These are phyloP conservation scores for Microstegium vimineum DNA, from an alignment of 176 grass and related monocot species.

Conservation along the genomic window DNA sequence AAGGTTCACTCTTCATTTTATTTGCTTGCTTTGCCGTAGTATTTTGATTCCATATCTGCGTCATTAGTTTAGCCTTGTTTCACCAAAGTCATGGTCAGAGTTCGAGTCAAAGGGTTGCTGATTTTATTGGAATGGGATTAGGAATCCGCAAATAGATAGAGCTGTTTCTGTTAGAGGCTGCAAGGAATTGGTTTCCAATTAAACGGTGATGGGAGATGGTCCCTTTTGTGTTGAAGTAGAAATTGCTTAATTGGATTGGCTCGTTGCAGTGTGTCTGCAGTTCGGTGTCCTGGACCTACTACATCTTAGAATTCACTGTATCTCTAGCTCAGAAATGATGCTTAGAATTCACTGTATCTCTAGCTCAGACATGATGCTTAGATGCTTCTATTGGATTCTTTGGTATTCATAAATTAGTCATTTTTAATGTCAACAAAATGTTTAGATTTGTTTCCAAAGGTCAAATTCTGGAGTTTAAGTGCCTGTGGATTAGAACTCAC, in stretches of 20 bases:
- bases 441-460: neutral
- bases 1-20: slow-evolving; percentile 25
- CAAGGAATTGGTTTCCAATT: neutral
- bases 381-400: neutral
- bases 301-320: neutral
- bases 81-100: neutral
- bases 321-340: neutral
- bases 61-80: neutral
- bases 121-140: neutral
- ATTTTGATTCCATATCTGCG: neutral
- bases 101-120: neutral
- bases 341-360: neutral
- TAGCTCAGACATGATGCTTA: neutral
- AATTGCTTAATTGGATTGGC: neutral
- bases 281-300: neutral
- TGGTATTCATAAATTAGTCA: neutral
- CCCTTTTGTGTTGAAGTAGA: neutral
- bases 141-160: neutral
- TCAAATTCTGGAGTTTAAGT: neutral
- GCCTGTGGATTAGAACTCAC: neutral
- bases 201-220: neutral
- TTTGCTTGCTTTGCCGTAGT: neutral
- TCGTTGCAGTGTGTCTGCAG: neutral
- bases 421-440: neutral
- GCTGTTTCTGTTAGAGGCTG: neutral